Conservation (phyloP, 306 rosid genomes). For the Aeschynomene evenia region DNA sequence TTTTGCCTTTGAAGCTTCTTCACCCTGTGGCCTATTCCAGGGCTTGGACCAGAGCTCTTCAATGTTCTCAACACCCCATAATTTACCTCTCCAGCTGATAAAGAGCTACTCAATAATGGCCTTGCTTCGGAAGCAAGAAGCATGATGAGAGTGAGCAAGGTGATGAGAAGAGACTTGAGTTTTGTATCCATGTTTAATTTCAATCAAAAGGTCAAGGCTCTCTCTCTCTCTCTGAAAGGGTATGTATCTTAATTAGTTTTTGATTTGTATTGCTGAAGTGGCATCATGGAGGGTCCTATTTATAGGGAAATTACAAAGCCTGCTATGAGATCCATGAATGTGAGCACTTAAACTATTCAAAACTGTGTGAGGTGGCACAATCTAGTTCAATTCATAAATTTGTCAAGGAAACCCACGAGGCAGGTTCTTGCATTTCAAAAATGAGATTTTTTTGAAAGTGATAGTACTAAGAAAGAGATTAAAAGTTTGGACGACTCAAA, state of each 20-base stretch:
- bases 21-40: constrained; percentile 25
- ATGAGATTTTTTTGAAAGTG: constrained; percentile 1
- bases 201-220: background rate
- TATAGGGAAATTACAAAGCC: constrained; percentile 40
- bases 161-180: constrained; percentile 34
- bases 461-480: background rate
- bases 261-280: constrained; percentile 29
- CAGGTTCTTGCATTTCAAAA: constrained; percentile 36
- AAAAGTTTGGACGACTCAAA: constrained; percentile 12
- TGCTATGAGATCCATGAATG: background rate
- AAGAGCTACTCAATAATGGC: constrained; percentile 21
- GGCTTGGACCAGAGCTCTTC: constrained; percentile 37
- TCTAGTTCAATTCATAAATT: constrained; percentile 11
- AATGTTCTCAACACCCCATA: constrained; percentile 17
- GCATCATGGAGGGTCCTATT: constrained; percentile 36
- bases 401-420: constrained; percentile 30
- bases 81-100: constrained; percentile 13
- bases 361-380: constrained; percentile 29
- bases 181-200: constrained; percentile 43
- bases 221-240: background rate
- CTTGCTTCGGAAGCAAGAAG: constrained; percentile 45
- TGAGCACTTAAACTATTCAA: background rate
- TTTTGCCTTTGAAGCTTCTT: background rate
- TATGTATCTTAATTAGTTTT: background rate
- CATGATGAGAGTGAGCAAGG: constrained; percentile 29